Evolutionary conservation across 768 basidiomycete genomes (phyloP).

Genomic region (Mycena vulgaris): DNA sequence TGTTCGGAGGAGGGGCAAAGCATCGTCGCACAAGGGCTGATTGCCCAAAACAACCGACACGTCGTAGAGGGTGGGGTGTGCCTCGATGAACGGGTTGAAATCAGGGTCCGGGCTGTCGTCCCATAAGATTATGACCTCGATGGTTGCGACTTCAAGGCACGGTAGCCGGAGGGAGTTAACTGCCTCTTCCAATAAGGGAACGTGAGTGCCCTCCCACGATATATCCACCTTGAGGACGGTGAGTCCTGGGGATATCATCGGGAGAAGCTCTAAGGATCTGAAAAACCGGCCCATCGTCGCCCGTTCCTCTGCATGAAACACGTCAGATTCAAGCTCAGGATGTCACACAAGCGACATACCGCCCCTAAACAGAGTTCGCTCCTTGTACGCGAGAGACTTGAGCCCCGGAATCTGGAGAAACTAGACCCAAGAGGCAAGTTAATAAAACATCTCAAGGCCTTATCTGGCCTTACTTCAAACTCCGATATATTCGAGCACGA

Average conservation of each 20-base stretch:
- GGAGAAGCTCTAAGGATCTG: slow-evolving; percentile 19
- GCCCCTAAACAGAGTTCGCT: not conserved
- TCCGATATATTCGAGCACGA: slow-evolving; percentile 17
- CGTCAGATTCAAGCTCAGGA: slow-evolving; percentile 22
- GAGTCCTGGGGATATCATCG: slow-evolving; percentile 12
- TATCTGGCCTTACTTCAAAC: slow-evolving; percentile 24
- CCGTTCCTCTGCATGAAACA: slow-evolving; percentile 13
- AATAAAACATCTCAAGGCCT: slow-evolving; percentile 18
- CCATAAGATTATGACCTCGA: slow-evolving; percentile 1
- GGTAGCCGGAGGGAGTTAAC: slow-evolving; percentile 19
- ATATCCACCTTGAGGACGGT: slow-evolving; percentile 15
- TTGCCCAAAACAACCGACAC: slow-evolving; percentile 1
- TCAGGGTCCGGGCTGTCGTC: slow-evolving; percentile 13
- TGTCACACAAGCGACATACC: slow-evolving; percentile 14
- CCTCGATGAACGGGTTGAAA: slow-evolving; percentile 23
- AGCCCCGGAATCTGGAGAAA: slow-evolving; percentile 21
- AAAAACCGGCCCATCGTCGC: slow-evolving; percentile 11
- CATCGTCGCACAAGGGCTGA: slow-evolving; percentile 12
- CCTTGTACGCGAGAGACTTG: slow-evolving; percentile 15
- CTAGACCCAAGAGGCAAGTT: slow-evolving; percentile 18
- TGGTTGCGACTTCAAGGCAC: slow-evolving; percentile 22
- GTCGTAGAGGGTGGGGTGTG: slow-evolving; percentile 15
- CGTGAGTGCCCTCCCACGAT: not conserved
- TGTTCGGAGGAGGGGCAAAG: slow-evolving; percentile 20
- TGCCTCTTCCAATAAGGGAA: slow-evolving; percentile 13